Evolutionary conservation across 192 early-diverging fungal species (phyloP).

Genomic region (Mortierella claussenii): DNA sequence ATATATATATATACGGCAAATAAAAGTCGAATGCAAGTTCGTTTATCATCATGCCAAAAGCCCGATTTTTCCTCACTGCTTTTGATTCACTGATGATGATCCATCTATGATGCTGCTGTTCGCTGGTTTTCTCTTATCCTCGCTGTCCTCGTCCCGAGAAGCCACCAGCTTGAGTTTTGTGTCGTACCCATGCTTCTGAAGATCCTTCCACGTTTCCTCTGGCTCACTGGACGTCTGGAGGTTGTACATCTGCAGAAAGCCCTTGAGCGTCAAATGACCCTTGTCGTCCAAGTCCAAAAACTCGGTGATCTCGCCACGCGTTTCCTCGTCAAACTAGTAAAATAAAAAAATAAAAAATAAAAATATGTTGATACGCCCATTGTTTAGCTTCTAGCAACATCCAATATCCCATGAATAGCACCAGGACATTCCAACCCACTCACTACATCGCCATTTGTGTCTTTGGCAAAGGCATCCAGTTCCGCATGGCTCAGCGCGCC

Average conservation of each 20-base stretch:
- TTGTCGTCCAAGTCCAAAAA: conserved; percentile 74
- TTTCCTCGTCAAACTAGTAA: conserved; percentile 42
- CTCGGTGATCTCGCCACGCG: conserved; percentile 68
- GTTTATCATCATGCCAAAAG: too few species aligned
- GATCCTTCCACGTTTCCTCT: conserved; percentile 81
- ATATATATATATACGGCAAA: too few species aligned
- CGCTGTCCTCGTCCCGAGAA: conserved; percentile 52
- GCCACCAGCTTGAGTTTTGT: conserved; percentile 58
- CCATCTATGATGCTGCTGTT: background rate
- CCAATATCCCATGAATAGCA: background rate
- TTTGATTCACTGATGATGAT: too few species aligned
- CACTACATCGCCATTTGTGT: conserved; percentile 63
- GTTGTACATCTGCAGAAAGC: too few species aligned
- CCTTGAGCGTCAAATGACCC: conserved; percentile 67
- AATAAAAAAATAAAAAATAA: conserved; percentile 18
- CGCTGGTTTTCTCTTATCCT: conserved; percentile 2
- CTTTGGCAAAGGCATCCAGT: conserved; percentile 59
- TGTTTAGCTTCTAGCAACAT: background rate
- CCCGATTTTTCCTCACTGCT: too few species aligned
- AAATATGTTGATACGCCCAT: background rate
- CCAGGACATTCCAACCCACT: conserved; percentile 10
- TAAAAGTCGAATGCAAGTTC: too few species aligned
- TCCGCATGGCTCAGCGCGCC: conserved; percentile 56
- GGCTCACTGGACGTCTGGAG: conserved; percentile 69
- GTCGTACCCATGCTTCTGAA: conserved; percentile 73